Base-by-base conservation (phyloP, 345 rosid species). In the Noccaea bulbosa region DNA sequence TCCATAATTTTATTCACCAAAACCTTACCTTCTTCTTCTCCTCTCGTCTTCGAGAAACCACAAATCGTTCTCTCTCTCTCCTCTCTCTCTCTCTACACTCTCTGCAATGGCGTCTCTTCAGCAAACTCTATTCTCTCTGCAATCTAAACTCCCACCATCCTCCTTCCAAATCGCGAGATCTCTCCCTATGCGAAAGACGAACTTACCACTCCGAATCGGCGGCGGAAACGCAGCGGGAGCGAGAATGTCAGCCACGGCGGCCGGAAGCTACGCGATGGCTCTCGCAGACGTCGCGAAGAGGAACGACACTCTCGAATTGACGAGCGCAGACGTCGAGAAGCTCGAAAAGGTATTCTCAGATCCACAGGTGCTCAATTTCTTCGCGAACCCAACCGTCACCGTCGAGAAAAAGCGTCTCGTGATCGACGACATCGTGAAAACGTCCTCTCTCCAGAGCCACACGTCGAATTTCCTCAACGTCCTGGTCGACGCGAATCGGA, bases 221-320 rank as follows among this genome's bases (percentile, higher is more conserved):
- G 46, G 77, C 32, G 68, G 86, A 12, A 51, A 81, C 48, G 55
- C 80, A 22, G 27, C 56, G 8, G 90, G 85, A 8, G 72, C 86
- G n/a, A 80, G 76, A 41, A 87, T 86, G 91, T 63, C 83, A 4
- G 83, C 89, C 0, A 65, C 90, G 1, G 92, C 82, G 0, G 87
- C 94, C 2, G 55, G 78, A 30, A 91, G 87, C 75, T 93, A 91
- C 84, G 97, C 96, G n/a, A 33, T 74, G 16, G 97, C 97, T 1
- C 76, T 93, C 0, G 91, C 86, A 14, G 97, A 91, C 53, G 73
- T 91, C 2, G 97, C 98, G 39, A 81, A 76, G 43, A 65, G 85
- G 33, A 89, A 81, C 85, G 68, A 83, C 55, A 75, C 88, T 7
- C 80, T 93, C 11, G 94, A 91, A 1, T 11, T 81, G 24, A 93